Evolutionary conservation across 2,329 filamentous ascomycete species (phyloP), one percentile per base, ranked within the genome.

Genomic region (Akanthomyces dipterigenus): DNA sequence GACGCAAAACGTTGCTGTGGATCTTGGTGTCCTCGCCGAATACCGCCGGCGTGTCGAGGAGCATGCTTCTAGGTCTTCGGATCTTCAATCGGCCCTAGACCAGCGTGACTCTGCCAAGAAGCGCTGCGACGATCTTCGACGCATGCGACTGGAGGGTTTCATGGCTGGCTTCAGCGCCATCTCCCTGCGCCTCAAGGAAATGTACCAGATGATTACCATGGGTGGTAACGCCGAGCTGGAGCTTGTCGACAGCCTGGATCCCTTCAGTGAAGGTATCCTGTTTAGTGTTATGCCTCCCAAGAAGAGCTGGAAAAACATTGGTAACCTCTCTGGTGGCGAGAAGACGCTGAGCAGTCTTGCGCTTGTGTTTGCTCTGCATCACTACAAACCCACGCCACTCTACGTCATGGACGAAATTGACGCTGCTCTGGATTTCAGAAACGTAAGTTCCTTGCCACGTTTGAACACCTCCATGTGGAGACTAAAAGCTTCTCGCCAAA

Each of bases 131-230:
- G 92, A 97, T 66, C 86, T 99, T 57, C 90, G 95, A 14, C 89
- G 91, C 16, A 81, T 96, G 55, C 90, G 95, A 34, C 81, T 98
- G 8, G 93, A 97, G 68, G 93, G 95, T 40, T 99, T 99, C 82
- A 98, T 98, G 93, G 91, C 96, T 72, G 95, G 96, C 43, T 98
- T 99, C 78, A 89, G 88, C 70, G 89, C 86, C 64, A 99, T 99
- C 74, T 98, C 93, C 1, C 81, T 97, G 26, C 89, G 93, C 1
- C 82, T 99, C 50, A 99, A 99, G 79, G 95, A 99, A 72, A 99
- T 99, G 95, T 99, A 99, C 77, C 95, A 99, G 73, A 97, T 99
- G 93, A 99, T 99, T 73, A 99, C 95, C 24, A 98, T 99, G 92
- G 95, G 95, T 64, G 95, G 95, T 61, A 99, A 99, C 69, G 95